phyloP scores from a whole-genome alignment of 176 grass and related monocot genomes.

The Oryza meridionalis region DNA sequence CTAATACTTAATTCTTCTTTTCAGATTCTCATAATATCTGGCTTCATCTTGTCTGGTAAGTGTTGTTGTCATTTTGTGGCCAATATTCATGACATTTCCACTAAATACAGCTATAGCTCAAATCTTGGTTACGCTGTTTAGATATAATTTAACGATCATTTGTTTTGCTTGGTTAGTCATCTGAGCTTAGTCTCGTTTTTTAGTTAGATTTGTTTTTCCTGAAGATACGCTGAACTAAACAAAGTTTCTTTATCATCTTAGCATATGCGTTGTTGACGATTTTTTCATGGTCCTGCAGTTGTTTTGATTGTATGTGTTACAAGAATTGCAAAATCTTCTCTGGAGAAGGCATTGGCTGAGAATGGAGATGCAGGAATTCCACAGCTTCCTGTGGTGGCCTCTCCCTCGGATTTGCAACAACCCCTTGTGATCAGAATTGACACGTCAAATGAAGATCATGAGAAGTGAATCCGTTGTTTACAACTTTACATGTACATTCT shows the following conservation, averaged over 20 bases:
- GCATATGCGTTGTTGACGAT: background rate
- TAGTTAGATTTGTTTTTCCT: too few relatives aligned
- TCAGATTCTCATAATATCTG: slow-evolving; percentile 84
- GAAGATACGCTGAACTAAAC: too few relatives aligned
- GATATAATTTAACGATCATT: background rate
- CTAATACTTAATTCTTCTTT: slow-evolving; percentile 46
- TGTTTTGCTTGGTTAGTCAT: background rate
- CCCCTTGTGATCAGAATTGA: slow-evolving; percentile 93
- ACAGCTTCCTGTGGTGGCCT: slow-evolving; percentile 65
- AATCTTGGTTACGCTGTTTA: background rate
- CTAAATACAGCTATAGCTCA: background rate
- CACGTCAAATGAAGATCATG: slow-evolving; percentile 72
- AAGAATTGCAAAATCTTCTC: slow-evolving; percentile 74
- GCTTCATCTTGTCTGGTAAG: slow-evolving; percentile 83
- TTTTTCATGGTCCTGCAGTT: slow-evolving; percentile 48
- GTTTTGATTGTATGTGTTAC: slow-evolving; percentile 82
- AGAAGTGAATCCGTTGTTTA: slow-evolving; percentile 55
- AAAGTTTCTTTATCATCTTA: background rate
- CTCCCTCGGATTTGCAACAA: slow-evolving; percentile 65
- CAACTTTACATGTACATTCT: slow-evolving; percentile 61
- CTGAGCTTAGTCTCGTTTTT: background rate
- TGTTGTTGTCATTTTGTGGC: background rate
- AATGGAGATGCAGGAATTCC: slow-evolving; percentile 67
- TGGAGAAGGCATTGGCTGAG: slow-evolving; percentile 92
- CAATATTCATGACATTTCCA: background rate